A percentile compares a stretch with the other conserved stretches of the same genome.
phyloP scores from a whole-genome alignment of 2,329 filamentous ascomycete species.

The Truncatella angustata region DNA sequence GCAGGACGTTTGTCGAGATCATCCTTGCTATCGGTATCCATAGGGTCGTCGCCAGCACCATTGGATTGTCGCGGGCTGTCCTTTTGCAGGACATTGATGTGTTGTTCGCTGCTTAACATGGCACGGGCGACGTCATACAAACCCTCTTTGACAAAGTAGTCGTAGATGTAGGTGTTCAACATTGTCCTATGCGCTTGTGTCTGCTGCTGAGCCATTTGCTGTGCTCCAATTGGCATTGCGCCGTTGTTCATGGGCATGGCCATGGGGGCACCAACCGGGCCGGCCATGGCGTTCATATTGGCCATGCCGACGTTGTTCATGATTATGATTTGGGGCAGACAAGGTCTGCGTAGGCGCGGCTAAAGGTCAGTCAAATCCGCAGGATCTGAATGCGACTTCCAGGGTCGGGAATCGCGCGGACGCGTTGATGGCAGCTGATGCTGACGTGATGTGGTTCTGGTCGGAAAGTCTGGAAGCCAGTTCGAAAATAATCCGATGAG shows the following conservation, averaged over 20 bases:
- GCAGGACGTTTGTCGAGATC: conserved; percentile 74
- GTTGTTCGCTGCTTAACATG: conserved; percentile 65
- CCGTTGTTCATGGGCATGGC: conserved; percentile 65
- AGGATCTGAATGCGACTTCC: not conserved
- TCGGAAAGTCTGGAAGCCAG: conserved; percentile 5
- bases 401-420: not conserved
- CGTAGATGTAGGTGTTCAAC: conserved; percentile 87
- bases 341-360: conserved; percentile 29
- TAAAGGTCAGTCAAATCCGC: conserved; percentile 1
- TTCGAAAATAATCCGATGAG: not conserved
- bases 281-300: conserved; percentile 67
- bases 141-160: conserved; percentile 83
- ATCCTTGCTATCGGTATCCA: conserved; percentile 83
- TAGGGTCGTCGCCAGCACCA: conserved; percentile 69
- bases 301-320: conserved; percentile 69
- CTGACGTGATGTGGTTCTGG: not conserved
- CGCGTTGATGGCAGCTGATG: conserved; percentile 3
- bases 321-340: conserved; percentile 36
- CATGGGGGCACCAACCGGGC: conserved; percentile 60
- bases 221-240: conserved; percentile 23
- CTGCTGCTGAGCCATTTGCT: conserved; percentile 18
- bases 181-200: conserved; percentile 44
- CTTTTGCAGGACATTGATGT: conserved; percentile 60
- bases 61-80: conserved; percentile 69
- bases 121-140: conserved; percentile 82